A percentile compares a stretch with the other conserved stretches of the same genome.
Conservation (phyloP, 352 stramenopile species). For the Pythium brachiatum region DNA sequence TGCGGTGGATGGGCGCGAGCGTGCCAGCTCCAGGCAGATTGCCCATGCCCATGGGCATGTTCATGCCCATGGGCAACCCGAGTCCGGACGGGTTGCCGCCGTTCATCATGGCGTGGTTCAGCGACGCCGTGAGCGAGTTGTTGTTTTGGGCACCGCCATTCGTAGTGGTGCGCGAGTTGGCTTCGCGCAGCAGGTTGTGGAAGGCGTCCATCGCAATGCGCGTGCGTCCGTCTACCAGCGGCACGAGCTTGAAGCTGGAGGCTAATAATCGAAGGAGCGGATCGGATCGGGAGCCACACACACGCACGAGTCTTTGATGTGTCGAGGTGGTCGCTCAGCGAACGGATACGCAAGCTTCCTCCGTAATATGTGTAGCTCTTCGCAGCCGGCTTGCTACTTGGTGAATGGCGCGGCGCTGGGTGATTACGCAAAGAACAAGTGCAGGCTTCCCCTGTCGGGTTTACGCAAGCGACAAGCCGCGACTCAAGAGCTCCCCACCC, state of each 20-base stretch:
- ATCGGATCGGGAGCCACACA: not conserved
- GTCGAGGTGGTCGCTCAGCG: not conserved
- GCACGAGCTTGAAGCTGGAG: slow-evolving; percentile 1
- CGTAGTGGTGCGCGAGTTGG: slow-evolving; percentile 46
- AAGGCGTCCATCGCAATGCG: slow-evolving; percentile 62
- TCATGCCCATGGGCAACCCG: slow-evolving; percentile 65
- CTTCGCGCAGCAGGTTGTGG: slow-evolving; percentile 74
- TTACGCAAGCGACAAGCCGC: slow-evolving; percentile 35
- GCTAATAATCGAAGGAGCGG: not conserved
- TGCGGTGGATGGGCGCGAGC: slow-evolving; percentile 68
- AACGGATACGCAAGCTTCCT: slow-evolving; percentile 3
- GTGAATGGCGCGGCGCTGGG: not conserved
- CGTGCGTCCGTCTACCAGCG: not conserved
- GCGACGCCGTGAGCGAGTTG: slow-evolving; percentile 3
- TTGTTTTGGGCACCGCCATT: slow-evolving; percentile 5
- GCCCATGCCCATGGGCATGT: slow-evolving; percentile 48
- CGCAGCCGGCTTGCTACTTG: not conserved
- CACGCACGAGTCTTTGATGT: not conserved
- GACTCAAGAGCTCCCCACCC: no score
- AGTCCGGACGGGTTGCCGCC: slow-evolving; percentile 29
- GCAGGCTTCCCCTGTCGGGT: slow-evolving; percentile 5
- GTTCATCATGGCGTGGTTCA: slow-evolving; percentile 6
- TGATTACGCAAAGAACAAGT: slow-evolving; percentile 27
- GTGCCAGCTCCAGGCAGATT: slow-evolving; percentile 41
- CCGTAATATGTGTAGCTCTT: not conserved